Conservation (phyloP, 306 rosid species). For the Cercis canadensis region DNA sequence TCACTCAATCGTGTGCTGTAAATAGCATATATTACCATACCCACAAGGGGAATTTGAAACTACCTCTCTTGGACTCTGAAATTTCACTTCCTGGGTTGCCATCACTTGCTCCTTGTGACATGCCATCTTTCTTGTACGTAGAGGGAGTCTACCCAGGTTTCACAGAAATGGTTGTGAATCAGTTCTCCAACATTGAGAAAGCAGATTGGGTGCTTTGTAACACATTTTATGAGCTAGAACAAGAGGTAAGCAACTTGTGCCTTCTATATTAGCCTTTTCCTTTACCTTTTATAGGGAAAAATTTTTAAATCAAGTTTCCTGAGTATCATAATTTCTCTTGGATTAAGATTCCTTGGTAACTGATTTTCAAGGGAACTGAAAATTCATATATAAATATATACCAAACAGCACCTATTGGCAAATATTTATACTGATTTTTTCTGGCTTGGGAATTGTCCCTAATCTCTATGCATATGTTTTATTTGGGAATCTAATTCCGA, state of each 20-base stretch:
- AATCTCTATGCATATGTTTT: too few species aligned
- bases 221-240: conserved; percentile 43
- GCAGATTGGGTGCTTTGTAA: conserved; percentile 50
- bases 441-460: neutral
- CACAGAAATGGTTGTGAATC: conserved; percentile 26
- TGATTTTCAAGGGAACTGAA: neutral
- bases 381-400: too few species aligned
- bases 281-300: too few species aligned
- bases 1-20: conserved; percentile 49
- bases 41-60: conserved; percentile 31
- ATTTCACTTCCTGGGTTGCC: conserved; percentile 40
- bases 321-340: too few species aligned
- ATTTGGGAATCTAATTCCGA: too few species aligned
- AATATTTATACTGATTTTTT: too few species aligned
- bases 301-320: too few species aligned
- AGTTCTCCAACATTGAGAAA: conserved; percentile 41
- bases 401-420: too few species aligned
- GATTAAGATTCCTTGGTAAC: too few species aligned
- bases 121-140: conserved; percentile 47
- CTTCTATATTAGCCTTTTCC: too few species aligned
- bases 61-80: conserved; percentile 30
- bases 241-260: conserved; percentile 29
- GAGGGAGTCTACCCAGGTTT: conserved; percentile 35
- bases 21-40: conserved; percentile 37
- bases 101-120: conserved; percentile 28